A percentile compares a stretch with the other conserved stretches of the same genome.
Evolutionary conservation across 75 land plant species (phyloP).

Genomic region (Pinus albicaulis): DNA sequence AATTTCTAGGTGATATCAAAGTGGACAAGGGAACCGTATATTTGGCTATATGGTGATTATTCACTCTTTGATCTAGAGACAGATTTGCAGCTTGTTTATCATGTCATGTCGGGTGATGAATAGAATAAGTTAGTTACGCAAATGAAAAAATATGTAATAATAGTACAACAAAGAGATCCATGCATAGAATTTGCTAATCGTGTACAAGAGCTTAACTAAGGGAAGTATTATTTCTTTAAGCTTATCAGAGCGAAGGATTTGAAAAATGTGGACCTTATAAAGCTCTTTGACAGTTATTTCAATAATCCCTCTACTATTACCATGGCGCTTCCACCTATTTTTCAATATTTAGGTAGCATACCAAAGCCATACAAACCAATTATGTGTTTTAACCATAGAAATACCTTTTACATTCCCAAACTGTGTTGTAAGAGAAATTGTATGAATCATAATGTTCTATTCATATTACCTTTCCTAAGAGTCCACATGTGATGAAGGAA

Average conservation of each 20-base stretch:
- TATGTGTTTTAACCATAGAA: conserved; percentile 67
- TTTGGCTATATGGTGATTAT: too few relatives aligned
- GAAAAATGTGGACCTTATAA: conserved; percentile 74
- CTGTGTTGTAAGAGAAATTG: conserved; percentile 78
- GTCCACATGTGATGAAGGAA: conserved; percentile 89
- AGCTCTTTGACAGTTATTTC: conserved; percentile 83
- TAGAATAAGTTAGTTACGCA: conserved; percentile 97
- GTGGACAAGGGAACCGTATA: too few relatives aligned
- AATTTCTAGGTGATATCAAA: too few relatives aligned
- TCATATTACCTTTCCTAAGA: conserved; percentile 91
- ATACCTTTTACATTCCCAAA: conserved; percentile 86
- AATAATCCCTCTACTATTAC: conserved; percentile 90
- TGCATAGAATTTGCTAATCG: conserved; percentile 91
- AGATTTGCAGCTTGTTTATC: conserved; percentile 82
- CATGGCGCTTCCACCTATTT: conserved; percentile 63
- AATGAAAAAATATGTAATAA: conserved; percentile 92
- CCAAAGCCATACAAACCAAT: too few relatives aligned
- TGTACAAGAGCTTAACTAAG: conserved; percentile 93
- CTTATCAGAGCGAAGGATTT: conserved; percentile 79
- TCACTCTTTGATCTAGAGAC: too few relatives aligned
- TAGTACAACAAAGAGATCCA: conserved; percentile 98
- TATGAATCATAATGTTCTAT: conserved; percentile 96
- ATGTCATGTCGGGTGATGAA: conserved; percentile 85
- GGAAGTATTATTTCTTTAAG: conserved; percentile 95
- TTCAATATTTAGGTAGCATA: conserved; percentile 85